Evolutionary conservation across 139 green algal genomes (phyloP), one percentile per base, ranked within the genome.

Genomic region (Chlorella sp.): DNA sequence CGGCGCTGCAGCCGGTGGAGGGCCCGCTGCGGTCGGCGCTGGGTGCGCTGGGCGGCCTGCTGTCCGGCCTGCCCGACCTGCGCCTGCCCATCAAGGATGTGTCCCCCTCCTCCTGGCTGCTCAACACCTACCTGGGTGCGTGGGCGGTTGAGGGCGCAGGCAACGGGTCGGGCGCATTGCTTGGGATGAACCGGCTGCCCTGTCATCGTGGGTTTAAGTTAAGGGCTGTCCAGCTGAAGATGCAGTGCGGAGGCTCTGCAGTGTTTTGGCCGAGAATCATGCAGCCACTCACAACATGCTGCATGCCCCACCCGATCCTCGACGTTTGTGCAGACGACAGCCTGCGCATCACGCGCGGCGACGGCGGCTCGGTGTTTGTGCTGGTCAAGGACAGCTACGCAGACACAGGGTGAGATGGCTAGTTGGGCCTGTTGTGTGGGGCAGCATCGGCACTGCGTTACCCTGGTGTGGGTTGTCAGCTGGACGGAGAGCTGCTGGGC

Each of bases 71-170:
- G 76, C 92, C 92, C n/a, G 89, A 95, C 41, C 89, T 95, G 38
- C 81, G 87, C 12, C 89, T 97, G 73, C 89, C 51, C 51, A 60
- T 60, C 51, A 60, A 60, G 51, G 12, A 30, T 25, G 56, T 71
- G n/a, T 78, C 86, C n/a, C 28, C 74, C 28, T 74, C 82, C 28
- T 56, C 88, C 57, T 98, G 95, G 95, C 92, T 97, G 57, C 73
- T 98, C 60, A 98, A 90, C 47, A 98, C 95, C 1, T 98, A 94
- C 90, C 84, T 97, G 25, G 95, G 97, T 80, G 84, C 91, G n/a
- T 21, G 32, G 32, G 65, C 12, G 64, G 11, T 26, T n/a, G 7
- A 51, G 44, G 44, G 44, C 7, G 44, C 44, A 51, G n/a, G n/a
- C n/a, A n/a, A n/a, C n/a, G n/a, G n/a, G n/a, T n/a, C n/a, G n/a